Evolutionary conservation across 2,329 filamentous ascomycete genomes (phyloP).

Genomic region (Cercospora sp.): DNA sequence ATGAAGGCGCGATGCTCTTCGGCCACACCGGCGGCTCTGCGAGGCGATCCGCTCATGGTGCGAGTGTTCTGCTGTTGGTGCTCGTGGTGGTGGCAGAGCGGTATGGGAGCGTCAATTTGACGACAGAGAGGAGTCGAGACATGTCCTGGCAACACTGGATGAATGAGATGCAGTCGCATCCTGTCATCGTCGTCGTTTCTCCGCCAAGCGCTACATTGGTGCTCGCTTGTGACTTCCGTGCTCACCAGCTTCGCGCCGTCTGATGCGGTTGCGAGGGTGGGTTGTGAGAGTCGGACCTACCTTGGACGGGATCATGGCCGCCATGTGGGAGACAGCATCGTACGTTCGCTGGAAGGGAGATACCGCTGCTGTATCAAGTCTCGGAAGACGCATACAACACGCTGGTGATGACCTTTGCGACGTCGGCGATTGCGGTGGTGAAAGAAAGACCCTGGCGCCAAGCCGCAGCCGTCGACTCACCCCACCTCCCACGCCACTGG

Average conservation of each 20-base stretch:
- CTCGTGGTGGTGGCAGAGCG: background rate
- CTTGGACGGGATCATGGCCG: too few species aligned
- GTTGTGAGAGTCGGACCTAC: background rate
- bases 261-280: background rate
- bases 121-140: background rate
- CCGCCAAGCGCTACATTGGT: background rate
- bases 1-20: conserved; percentile 20
- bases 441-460: background rate
- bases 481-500: background rate
- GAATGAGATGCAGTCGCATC: background rate
- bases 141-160: background rate
- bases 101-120: background rate
- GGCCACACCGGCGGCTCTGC: conserved; percentile 15
- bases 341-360: background rate
- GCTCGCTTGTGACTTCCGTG: background rate
- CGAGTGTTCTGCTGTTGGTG: background rate
- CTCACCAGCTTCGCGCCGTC: background rate
- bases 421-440: background rate
- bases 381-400: background rate
- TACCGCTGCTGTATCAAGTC: background rate
- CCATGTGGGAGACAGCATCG: background rate
- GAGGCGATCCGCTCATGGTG: conserved; percentile 20
- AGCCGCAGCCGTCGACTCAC: background rate
- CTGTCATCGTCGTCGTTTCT: background rate
- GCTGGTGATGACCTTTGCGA: background rate